Base-by-base conservation (phyloP, 768 basidiomycete species). In the Lyophyllum atratum region DNA sequence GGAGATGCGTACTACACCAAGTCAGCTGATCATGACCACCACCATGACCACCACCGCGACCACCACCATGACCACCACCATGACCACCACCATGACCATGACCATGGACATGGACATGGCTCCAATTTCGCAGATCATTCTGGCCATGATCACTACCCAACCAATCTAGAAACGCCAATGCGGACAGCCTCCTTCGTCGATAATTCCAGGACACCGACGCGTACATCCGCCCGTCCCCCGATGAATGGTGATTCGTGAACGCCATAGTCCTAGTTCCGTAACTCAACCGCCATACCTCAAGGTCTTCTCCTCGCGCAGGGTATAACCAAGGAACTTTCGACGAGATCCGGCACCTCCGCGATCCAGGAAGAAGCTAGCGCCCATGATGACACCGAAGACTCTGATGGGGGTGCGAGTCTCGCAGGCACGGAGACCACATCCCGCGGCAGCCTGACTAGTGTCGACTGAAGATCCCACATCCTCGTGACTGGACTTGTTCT, bases 181-280 rank as follows among this genome's bases (percentile, higher is more conserved):
- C 37, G 26, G 21, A 43, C 43, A 28, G 24, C 29, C 29, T 34
- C 49, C 14, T 37, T 28, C 29, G 21, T 67, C 2, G 57, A 72
- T 37, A 67, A 68, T 47, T 71, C 74, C 19, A 68, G 70, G 14
- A 70, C 71, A 12, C 64, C 62, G 49, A 55, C 67, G 39, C 66
- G 70, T 56, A 66, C 72, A 37, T 67, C 75, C 28, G 66, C 74
- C 49, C 76, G 75, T 59, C 68, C 70, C 51, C 60, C 70, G 64
- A 72, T 76, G 71, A 82, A 83, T 59, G 81, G 81, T 80, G 74
- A 76, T 75, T 79, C 72, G 69, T 75, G 70, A 70, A 70, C 71
- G 69, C 68, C 69, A 42, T 54, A 53, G 49, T 64, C 57, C 31
- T 64, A 15, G 43, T 60, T 58, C 43, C 28, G 19, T 28, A 52